Evolutionary conservation across 1,284 basidiomycete species (phyloP), one percentile per base, ranked within the genome.

Genomic region (Sphaerobolus stellatus): DNA sequence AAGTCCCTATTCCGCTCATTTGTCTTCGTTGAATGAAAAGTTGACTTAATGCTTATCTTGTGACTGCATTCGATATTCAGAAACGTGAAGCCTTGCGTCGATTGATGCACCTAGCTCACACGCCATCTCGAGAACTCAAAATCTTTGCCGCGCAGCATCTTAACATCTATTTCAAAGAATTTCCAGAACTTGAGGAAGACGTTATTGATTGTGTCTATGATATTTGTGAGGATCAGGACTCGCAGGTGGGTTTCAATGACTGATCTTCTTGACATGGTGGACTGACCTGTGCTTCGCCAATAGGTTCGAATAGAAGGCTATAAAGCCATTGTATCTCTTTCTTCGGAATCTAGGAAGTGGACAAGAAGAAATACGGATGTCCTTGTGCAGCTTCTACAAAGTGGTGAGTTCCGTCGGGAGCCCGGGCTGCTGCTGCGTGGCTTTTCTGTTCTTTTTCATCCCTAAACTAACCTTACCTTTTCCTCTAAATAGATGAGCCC

Each of bases 181-280:
- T 86, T 62, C 79, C 81, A 1, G 84, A 86, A 44, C 70, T 85
- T 16, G 84, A 87, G 65, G 87, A 89, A 61, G 80, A 80, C 27
- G 83, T 83, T 5, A 86, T 88, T 62, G 84, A 88, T 60, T 82
- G 84, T 20, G 77, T 88, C 22, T 89, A 88, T 61, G 86, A 88
- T 67, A 69, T 89, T 1, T 88, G 86, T 63, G 86, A 88, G 66
- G 86, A 89, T 70, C 78, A 78, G 46, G 76, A 77, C 48, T 63
- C 76, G n/a, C 71, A 72, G 61, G 85, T 84, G 62, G 58, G 72
- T 61, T 44, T 49, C 16, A 13, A 53, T 34, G 20, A 24, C 25
- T 33, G 38, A 11, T 18, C 27, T 30, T 25, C 49, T 46, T 50
- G 27, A 25, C 30, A 38, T 45, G 54, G 2, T 14, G 59, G 54